Percentiles rank a stretch among this genome's conserved stretches.
Conservation (phyloP, 805 yeast genomes). For the Pichia nanzhaoensis region DNA sequence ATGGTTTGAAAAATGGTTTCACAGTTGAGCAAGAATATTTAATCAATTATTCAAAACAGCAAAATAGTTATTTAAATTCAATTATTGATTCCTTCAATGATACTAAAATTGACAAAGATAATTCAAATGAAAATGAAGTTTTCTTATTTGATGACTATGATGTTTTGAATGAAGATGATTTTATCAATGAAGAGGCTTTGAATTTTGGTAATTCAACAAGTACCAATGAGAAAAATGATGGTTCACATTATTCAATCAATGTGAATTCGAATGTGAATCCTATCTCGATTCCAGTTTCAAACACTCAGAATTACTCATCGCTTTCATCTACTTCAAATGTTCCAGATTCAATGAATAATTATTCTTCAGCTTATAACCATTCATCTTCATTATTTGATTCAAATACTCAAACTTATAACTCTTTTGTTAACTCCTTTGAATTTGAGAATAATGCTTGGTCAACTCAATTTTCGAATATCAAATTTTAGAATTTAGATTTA, state of each 20-base stretch:
- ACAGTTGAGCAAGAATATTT: conserved; percentile 41
- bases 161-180: conserved; percentile 3
- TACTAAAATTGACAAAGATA: not conserved
- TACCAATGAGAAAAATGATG: not conserved
- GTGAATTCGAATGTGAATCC: conserved; percentile 12
- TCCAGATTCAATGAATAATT: conserved; percentile 10
- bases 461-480: conserved; percentile 6
- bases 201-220: not conserved
- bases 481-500: conserved; percentile 9
- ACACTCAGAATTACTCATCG: not conserved
- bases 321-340: conserved; percentile 3
- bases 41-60: conserved; percentile 18
- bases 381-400: conserved; percentile 15
- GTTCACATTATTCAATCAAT: not conserved
- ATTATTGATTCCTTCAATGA: conserved; percentile 6
- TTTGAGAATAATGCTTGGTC: conserved; percentile 6
- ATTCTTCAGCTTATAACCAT: conserved; percentile 7
- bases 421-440: conserved; percentile 13
- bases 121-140: conserved; percentile 8
- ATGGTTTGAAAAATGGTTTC: conserved; percentile 32
- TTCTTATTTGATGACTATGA: conserved; percentile 15
- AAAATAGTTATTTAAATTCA: conserved; percentile 11
- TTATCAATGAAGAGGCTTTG: conserved; percentile 2
- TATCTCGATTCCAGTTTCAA: conserved; percentile 12
- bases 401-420: conserved; percentile 1